Percentiles rank a stretch among this genome's conserved stretches.
These are phyloP conservation scores for Ziziphus jujuba DNA, from an alignment of 306 rosid genomes.

Conservation along the genomic window DNA sequence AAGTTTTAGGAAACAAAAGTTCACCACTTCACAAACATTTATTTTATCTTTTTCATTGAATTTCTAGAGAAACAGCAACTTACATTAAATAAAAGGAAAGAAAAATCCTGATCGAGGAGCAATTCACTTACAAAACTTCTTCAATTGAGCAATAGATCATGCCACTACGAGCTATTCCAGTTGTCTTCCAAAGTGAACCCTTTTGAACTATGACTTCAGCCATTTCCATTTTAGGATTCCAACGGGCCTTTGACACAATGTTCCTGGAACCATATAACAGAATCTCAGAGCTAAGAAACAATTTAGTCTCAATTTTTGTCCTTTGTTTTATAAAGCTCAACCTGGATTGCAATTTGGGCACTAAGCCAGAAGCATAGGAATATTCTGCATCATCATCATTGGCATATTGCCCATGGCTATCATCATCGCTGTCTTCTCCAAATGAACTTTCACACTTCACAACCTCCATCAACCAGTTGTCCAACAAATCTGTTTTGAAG, in stretches of 20 bases:
- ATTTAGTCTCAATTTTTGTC: not conserved
- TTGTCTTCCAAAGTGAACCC: constrained; percentile 69
- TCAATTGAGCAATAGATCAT: constrained; percentile 63
- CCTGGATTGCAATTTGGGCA: constrained; percentile 69
- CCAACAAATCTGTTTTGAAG: not conserved
- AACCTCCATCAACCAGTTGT: not conserved
- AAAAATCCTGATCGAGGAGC: too few species aligned
- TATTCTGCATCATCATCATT: constrained; percentile 46
- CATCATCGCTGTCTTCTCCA: not conserved
- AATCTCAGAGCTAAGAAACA: not conserved
- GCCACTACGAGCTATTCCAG: constrained; percentile 62
- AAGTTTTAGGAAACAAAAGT: not conserved
- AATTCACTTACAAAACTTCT: constrained; percentile 77
- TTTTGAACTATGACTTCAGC: constrained; percentile 58
- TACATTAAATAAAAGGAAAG: not conserved
- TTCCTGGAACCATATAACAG: constrained; percentile 34
- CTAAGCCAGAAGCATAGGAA: constrained; percentile 35
- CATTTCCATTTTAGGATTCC: constrained; percentile 69
- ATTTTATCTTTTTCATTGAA: not conserved
- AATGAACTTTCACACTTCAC: not conserved
- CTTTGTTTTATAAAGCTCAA: not conserved
- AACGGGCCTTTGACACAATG: constrained; percentile 44
- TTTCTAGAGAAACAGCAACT: not conserved
- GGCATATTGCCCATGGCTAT: constrained; percentile 25
- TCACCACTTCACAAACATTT: too few species aligned